Conservation (phyloP, 164 flowering plant genomes). For the Annona cherimola region DNA sequence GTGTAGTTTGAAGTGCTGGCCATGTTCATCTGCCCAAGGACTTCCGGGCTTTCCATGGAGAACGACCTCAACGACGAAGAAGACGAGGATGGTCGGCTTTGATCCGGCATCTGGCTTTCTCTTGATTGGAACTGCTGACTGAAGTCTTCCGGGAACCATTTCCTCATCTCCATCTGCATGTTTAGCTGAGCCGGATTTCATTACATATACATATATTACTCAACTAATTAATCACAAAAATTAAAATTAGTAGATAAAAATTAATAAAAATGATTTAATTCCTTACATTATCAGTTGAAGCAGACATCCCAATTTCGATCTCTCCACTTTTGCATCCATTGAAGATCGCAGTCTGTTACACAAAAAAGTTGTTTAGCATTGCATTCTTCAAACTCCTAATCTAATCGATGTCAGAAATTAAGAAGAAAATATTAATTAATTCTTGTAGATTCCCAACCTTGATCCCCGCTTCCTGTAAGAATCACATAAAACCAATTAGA, state of each 20-base stretch:
- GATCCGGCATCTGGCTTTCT: constrained; percentile 20
- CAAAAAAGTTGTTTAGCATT: neutral
- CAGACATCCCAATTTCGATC: constrained; percentile 65
- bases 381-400: neutral
- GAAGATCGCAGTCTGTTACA: constrained; percentile 47
- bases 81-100: constrained; percentile 45
- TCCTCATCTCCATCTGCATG: constrained; percentile 41
- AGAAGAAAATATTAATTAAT: neutral
- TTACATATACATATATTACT: neutral
- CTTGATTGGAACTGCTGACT: constrained; percentile 9
- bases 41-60: constrained; percentile 55
- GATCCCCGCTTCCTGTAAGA: constrained; percentile 66
- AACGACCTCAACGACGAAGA: constrained; percentile 53
- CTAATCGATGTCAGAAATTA: neutral
- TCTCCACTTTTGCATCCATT: constrained; percentile 69
- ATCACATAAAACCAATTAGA: constrained; percentile 2
- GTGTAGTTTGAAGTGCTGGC: constrained; percentile 13
- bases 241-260: neutral
- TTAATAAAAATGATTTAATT: neutral
- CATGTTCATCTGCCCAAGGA: constrained; percentile 30
- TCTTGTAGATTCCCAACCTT: constrained; percentile 38
- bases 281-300: constrained; percentile 28
- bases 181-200: constrained; percentile 22
- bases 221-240: neutral
- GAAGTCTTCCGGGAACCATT: constrained; percentile 34